phyloP scores from a whole-genome alignment of 306 rosid genomes.

The Phaseolus lunatus region DNA sequence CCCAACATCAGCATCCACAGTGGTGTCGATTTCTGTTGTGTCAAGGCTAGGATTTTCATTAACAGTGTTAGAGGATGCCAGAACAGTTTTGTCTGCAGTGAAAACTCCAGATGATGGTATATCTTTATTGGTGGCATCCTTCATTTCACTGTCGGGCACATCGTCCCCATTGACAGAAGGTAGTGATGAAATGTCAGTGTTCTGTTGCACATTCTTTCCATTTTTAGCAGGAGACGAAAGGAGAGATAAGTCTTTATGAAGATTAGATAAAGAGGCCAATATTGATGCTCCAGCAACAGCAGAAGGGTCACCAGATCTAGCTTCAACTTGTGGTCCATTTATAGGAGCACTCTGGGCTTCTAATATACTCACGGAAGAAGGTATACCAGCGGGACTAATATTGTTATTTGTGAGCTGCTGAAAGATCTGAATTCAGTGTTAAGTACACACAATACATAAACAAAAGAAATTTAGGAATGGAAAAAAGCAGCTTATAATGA shows the following conservation, averaged over 20 bases:
- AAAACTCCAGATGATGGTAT: constrained; percentile 55
- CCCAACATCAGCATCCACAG: constrained; percentile 58
- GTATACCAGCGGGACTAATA: constrained; percentile 60
- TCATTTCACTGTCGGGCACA: constrained; percentile 60
- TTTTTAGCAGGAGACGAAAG: constrained; percentile 71
- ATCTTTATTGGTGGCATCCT: constrained; percentile 55
- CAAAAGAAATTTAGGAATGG: constrained; percentile 19
- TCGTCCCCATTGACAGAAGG: constrained; percentile 63
- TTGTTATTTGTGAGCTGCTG: constrained; percentile 70
- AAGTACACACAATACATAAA: constrained; percentile 48
- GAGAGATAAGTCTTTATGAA: constrained; percentile 67
- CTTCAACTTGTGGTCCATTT: constrained; percentile 75
- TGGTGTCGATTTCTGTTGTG: constrained; percentile 55
- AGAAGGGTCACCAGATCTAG: constrained; percentile 86
- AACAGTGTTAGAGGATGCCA: constrained; percentile 55
- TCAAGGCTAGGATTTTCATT: constrained; percentile 66
- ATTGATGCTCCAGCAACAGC: constrained; percentile 93
- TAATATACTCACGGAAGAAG: constrained; percentile 74
- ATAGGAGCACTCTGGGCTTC: constrained; percentile 82
- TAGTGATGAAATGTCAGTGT: constrained; percentile 56
- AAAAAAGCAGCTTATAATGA: neutral
- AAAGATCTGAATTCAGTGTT: constrained; percentile 70
- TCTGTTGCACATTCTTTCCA: constrained; percentile 61
- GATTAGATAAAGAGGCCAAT: constrained; percentile 80
- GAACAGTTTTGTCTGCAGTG: constrained; percentile 59